These are phyloP conservation scores for Basidiobolus meristosporus DNA, from an alignment of 371 early-diverging fungal genomes.

Conservation along the genomic window DNA sequence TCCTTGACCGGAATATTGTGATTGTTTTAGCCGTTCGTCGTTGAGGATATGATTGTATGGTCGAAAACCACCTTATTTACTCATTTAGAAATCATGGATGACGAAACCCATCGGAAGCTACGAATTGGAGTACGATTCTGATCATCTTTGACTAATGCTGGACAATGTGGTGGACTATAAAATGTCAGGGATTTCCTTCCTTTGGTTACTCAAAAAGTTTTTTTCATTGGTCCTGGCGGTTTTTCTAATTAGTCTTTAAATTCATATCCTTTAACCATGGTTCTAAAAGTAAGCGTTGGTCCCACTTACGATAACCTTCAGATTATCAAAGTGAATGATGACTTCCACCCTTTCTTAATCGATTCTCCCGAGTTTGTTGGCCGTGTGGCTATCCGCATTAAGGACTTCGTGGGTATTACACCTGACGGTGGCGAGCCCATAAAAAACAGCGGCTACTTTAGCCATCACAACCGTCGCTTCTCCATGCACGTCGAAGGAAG, in stretches of 20 bases:
- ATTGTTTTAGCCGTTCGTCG: no score
- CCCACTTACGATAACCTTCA: slow-evolving; percentile 24
- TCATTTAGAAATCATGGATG: no score
- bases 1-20: no score
- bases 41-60: no score
- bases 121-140: no score
- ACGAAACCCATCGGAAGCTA: no score
- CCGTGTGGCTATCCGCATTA: slow-evolving; percentile 39
- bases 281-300: slow-evolving; percentile 35
- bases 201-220: no score
- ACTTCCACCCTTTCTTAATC: slow-evolving; percentile 31
- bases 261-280: not conserved
- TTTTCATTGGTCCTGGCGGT: no score
- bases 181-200: no score
- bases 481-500: slow-evolving; percentile 30
- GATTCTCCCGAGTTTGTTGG: slow-evolving; percentile 43
- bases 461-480: slow-evolving; percentile 19
- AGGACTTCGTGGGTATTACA: slow-evolving; percentile 11
- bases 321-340: slow-evolving; percentile 40
- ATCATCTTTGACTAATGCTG: no score
- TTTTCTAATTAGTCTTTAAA: not conserved
- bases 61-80: no score
- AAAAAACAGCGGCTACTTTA: slow-evolving; percentile 18
- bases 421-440: slow-evolving; percentile 13
- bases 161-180: no score